Percentiles rank a stretch among this genome's conserved stretches.
These are phyloP conservation scores for Boletus insuetus DNA, from an alignment of 768 basidiomycete genomes.

Conservation along the genomic window DNA sequence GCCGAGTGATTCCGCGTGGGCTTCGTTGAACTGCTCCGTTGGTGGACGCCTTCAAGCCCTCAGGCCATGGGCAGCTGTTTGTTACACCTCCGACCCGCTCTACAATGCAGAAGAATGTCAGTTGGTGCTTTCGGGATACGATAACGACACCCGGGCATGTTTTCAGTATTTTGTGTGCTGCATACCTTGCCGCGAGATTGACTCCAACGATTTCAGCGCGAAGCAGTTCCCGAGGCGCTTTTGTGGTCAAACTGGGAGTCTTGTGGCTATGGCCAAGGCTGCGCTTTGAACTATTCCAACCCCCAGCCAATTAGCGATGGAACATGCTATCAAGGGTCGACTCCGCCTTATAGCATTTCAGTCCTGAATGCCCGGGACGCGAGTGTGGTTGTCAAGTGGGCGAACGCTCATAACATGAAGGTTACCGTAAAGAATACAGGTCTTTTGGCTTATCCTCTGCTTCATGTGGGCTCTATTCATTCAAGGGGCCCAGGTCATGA, in stretches of 20 bases:
- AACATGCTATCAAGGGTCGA: slow-evolving; percentile 20
- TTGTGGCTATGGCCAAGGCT: slow-evolving; percentile 16
- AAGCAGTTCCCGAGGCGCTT: slow-evolving; percentile 15
- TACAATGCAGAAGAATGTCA: slow-evolving; percentile 16
- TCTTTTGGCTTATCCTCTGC: neutral
- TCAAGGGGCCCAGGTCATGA: slow-evolving; percentile 16
- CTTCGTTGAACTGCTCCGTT: slow-evolving; percentile 11
- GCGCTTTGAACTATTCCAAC: slow-evolving; percentile 16
- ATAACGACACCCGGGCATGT: slow-evolving; percentile 14
- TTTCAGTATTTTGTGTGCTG: neutral
- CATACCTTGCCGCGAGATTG: neutral
- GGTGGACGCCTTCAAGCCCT: slow-evolving; percentile 16
- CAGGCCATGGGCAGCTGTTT: slow-evolving; percentile 23
- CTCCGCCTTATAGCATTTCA: slow-evolving; percentile 17
- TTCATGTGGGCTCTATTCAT: neutral
- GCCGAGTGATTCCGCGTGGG: slow-evolving; percentile 10
- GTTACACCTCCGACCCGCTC: slow-evolving; percentile 18
- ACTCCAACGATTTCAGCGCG: slow-evolving; percentile 13
- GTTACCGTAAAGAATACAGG: slow-evolving; percentile 25
- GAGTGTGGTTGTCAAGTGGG: slow-evolving; percentile 20
- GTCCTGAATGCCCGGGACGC: slow-evolving; percentile 20
- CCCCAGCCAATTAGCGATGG: slow-evolving; percentile 13
- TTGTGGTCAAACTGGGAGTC: slow-evolving; percentile 26
- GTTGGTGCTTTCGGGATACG: slow-evolving; percentile 10
- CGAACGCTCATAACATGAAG: slow-evolving; percentile 15